Base-by-base conservation (phyloP, 345 rosid genomes). In the Hibiscus mutabilis region DNA sequence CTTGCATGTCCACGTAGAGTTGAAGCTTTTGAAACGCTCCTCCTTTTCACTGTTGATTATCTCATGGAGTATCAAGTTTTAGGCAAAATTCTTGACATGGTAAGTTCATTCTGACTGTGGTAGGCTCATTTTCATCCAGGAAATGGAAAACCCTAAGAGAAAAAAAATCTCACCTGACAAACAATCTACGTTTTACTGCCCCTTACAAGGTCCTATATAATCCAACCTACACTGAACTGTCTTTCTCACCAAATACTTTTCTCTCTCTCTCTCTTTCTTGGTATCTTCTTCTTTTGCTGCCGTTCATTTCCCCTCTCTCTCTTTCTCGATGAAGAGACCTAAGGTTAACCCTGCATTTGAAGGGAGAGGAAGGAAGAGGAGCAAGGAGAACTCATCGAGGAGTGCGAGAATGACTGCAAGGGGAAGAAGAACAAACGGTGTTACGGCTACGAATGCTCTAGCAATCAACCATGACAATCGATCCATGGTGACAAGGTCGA, bases 311-410 rank as follows among this genome's bases (percentile, higher is more conserved):
- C 73, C 2, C 35, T 31, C 35, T 73, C 72, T 62, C 59, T 74
- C 60, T 69, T 52, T 19, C 2, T 2, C 49, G 5, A 79, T 79
- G 82, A 70, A 65, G 19, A 76, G 37, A 18, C 66, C 77, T 18
- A 69, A 69, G 37, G 75, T 76, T 58, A 79, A 69, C 73, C 6
- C 73, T 1, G 53, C 59, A 11, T 76, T 60, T 21, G 74, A 74
- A 19, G 76, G 68, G 11, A 66, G 59, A 69, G 60, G 66, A 5
- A 22, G 37, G 3, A 72, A 73, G 51, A 57, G 57, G 27, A 53
- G 49, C 44, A 37, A 3, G 18, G 68, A 40, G n/a, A 21, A 21
- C n/a, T 59, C 77, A 24, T 24, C 69, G 15, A 76, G 33, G 59
- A 70, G 11, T 37, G 72, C 79, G 0, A 71, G 59, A 53, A 53